Evolutionary conservation across 768 basidiomycete species (phyloP), one percentile per base, ranked within the genome.

Genomic region (Rhizopogon rudus): DNA sequence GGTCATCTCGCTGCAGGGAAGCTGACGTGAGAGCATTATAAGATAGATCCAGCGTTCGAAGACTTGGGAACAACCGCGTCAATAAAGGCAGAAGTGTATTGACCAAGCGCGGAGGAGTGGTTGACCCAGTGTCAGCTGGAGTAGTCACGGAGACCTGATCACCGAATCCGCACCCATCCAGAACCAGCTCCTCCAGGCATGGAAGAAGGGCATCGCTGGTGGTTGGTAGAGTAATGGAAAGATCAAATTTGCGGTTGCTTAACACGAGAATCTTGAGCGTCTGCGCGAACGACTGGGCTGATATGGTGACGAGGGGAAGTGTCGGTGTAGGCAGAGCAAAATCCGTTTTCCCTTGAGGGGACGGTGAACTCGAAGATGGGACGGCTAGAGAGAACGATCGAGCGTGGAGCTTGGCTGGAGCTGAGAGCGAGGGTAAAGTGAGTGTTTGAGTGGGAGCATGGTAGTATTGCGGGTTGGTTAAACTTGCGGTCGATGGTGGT

Each of bases 31-130:
- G 68, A 3, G 70, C 60, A 60, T 93, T 93, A 66, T 87, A 87
- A n/a, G 88, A 87, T 55, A 93, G 70, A 56, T 92, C 84, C 13
- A 93, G 77, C 10, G 79, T 83, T 39, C 74, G 76, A 44, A 93
- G 63, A 58, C 79, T 80, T 2, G 91, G 91, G 70, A 93, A 93
- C 10, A 92, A 73, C 53, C 73, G 75, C 2, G 81, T 72, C 41
- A 93, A 67, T 25, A 86, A 73, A 1, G 81, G 74, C 20, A 93
- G 68, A 16, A 88, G 70, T 5, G 75, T 73, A 59, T 87, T 83
- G 53, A 55, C 78, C 2, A 77, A 75, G 20, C 80, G 77, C 6
- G 78, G 72, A 1, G 76, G 71, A 20, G 67, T 65, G 2, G 71
- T 63, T 10, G 69, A 62, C n/a, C 62, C 63, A 0, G 70, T 65